Conservation (phyloP, 2,329 filamentous ascomycete genomes). For the Bipolaris bicolor region DNA sequence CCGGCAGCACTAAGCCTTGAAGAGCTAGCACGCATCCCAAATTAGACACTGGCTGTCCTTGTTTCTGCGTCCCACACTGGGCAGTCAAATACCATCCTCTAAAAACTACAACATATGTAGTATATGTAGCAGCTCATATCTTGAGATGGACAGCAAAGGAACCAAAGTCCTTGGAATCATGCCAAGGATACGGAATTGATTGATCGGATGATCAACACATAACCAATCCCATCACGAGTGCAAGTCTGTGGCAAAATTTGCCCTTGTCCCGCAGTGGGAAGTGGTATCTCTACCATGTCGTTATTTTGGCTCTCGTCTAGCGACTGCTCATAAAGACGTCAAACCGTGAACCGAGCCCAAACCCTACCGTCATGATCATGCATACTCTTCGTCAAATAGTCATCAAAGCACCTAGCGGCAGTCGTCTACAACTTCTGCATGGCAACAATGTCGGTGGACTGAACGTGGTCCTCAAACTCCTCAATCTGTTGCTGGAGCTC, state of each 20-base stretch:
- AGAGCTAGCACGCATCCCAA: not conserved
- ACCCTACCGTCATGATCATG: constrained; percentile 32
- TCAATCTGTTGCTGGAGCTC: constrained; percentile 88
- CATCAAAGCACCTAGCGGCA: constrained; percentile 10
- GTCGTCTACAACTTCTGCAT: constrained; percentile 52
- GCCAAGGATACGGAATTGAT: not conserved
- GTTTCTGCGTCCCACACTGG: not conserved
- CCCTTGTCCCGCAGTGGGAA: constrained; percentile 23
- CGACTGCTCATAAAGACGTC: constrained; percentile 43
- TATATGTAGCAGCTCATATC: not conserved
- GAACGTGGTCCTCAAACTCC: constrained; percentile 91
- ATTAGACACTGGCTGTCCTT: not conserved
- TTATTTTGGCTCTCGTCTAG: constrained; percentile 37
- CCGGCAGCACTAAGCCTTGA: not conserved
- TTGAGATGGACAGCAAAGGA: not conserved
- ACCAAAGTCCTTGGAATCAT: not conserved
- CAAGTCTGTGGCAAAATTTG: constrained; percentile 12
- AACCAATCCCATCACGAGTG: constrained; percentile 6
- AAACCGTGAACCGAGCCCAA: constrained; percentile 33
- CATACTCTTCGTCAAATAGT: constrained; percentile 24
- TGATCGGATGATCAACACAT: not conserved
- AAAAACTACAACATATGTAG: not conserved
- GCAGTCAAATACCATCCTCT: no score
- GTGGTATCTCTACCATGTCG: constrained; percentile 33
- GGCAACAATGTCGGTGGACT: constrained; percentile 87